Conservation (phyloP, 768 basidiomycete species). For the Leucosporidium yakuticum region DNA sequence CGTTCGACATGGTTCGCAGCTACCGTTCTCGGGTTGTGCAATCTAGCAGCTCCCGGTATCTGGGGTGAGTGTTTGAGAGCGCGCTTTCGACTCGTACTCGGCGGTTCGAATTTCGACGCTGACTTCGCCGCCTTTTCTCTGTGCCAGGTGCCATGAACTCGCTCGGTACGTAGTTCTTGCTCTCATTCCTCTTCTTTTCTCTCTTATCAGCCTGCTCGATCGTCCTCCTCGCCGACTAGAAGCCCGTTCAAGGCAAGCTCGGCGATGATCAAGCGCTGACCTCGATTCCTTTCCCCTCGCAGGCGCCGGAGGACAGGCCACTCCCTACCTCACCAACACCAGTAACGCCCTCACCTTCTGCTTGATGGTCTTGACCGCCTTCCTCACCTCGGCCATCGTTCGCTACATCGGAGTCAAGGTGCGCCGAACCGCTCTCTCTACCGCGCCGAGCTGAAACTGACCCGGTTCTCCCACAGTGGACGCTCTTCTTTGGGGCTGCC, state of each 20-base stretch:
- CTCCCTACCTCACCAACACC: background rate
- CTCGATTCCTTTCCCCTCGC: background rate
- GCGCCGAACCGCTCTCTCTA: no score
- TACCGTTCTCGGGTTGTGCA: conserved; percentile 8
- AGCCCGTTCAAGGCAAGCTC: no score
- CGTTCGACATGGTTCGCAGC: conserved; percentile 17
- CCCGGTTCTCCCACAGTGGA: background rate
- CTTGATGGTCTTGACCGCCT: conserved; percentile 22
- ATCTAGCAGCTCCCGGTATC: conserved; percentile 22
- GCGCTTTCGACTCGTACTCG: no score
- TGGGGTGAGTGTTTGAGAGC: conserved; percentile 15
- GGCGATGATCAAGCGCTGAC: background rate
- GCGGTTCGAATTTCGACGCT: no score
- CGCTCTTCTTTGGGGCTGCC: conserved; percentile 15
- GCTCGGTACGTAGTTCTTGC: background rate
- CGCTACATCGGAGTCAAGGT: conserved; percentile 9
- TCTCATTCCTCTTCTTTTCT: background rate
- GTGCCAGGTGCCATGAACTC: conserved; percentile 19
- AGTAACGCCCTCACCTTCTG: conserved; percentile 24
- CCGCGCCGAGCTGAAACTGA: no score
- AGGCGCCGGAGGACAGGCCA: background rate
- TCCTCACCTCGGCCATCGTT: conserved; percentile 12
- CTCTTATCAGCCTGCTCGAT: no score
- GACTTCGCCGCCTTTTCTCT: no score
- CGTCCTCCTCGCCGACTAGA: no score